A percentile compares a stretch with the other conserved stretches of the same genome.
Conservation (phyloP, 176 grass and related monocot genomes). For the Oryza nivara region DNA sequence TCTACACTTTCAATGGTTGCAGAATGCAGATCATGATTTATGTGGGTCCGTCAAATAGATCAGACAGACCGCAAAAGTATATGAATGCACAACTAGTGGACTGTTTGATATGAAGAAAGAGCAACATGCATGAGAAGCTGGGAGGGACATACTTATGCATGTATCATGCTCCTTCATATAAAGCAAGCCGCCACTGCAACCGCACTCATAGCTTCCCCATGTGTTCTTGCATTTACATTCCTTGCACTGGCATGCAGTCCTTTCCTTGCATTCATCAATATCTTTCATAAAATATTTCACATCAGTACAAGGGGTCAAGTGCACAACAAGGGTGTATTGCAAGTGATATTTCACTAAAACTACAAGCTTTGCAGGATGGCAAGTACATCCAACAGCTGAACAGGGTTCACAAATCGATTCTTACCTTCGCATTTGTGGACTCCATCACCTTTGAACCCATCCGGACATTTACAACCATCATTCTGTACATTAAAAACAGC, state of each 20-base stretch:
- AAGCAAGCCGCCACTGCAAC: slow-evolving; percentile 54
- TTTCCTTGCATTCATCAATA: slow-evolving; percentile 95
- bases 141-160: slow-evolving; percentile 81
- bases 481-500: slow-evolving; percentile 51
- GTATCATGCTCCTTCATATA: slow-evolving; percentile 97
- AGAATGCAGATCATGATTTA: neutral
- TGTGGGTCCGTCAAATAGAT: neutral
- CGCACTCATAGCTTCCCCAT: slow-evolving; percentile 69
- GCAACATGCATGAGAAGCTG: neutral
- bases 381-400: neutral
- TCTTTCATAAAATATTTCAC: slow-evolving; percentile 54
- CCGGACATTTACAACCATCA: slow-evolving; percentile 88
- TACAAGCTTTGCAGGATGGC: neutral
- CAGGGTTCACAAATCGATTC: neutral
- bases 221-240: slow-evolving; percentile 74
- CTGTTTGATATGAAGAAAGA: too few species aligned
- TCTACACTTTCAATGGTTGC: too few species aligned
- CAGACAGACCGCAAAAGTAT: neutral
- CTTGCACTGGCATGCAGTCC: slow-evolving; percentile 80
- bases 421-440: slow-evolving; percentile 81
- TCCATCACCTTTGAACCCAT: slow-evolving; percentile 85
- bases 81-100: too few species aligned
- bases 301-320: neutral
- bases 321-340: neutral
- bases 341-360: neutral